Evolutionary conservation across 2,329 filamentous ascomycete genomes (phyloP), one percentile per base, ranked within the genome.

Genomic region (Epicoccum sorghinum): DNA sequence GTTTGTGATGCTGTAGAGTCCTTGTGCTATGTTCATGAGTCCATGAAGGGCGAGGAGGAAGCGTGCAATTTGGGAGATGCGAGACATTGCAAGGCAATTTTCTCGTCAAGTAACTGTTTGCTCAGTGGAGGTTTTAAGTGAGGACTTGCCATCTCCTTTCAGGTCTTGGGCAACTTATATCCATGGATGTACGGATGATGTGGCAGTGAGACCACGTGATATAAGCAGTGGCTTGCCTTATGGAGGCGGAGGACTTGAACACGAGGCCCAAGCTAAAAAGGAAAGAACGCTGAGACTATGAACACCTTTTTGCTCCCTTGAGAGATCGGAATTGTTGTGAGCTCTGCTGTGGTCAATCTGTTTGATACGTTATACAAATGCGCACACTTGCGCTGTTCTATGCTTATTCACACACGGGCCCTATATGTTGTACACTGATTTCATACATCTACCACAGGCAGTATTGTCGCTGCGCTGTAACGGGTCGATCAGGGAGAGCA

Each of bases 401-500:
- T 38, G 18, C 41, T 27, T 55, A 50, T 46, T 43, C 52, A 55
- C 52, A 55, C 46, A 47, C 32, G 7, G 14, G 6, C 7, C 23
- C 37, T 47, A 47, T 56, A 47, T 56, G 29, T 56, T 45, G 40
- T 56, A 51, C 53, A 52, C 23, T 13, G 7, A 36, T 14, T 14
- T 22, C 7, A 23, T 46, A 44, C 53, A 47, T 25, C 59, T 88
- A 98, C 93, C 93, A 99, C 57, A 89, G 86, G 77, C 96, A 96
- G 75, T 95, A 96, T 71, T 91, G 93, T 65, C 90, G 85, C 79
- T 97, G 93, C 32, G 87, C 87, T 58, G 88, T 88, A 50, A 99
- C 82, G 6, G 89, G 90, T 58, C 93, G 86, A 75, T 97, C 91
- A 7, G 93, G 93, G 47, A 98, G 79, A 66, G 93, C 91, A 10